These are phyloP conservation scores for Rhizopus microsporus DNA, from an alignment of 371 early-diverging fungal genomes.

Conservation along the genomic window DNA sequence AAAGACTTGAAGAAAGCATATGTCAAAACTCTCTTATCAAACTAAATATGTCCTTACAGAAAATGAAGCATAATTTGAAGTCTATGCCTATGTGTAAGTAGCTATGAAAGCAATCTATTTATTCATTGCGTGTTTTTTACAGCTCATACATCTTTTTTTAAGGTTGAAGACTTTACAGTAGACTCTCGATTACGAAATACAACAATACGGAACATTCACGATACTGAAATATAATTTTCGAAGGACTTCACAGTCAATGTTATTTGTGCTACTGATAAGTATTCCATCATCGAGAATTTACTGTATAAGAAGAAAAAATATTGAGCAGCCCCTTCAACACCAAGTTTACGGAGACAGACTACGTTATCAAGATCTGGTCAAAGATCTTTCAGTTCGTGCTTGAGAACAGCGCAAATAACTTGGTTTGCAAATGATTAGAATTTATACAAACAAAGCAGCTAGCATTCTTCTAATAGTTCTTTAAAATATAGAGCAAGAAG, in stretches of 20 bases:
- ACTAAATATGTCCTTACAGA: constrained; percentile 7
- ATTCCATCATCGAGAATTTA: too few species aligned
- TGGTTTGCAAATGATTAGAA: constrained; percentile 8
- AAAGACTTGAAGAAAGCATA: constrained; percentile 3
- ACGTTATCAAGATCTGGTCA: constrained; percentile 11
- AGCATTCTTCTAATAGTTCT: constrained; percentile 2
- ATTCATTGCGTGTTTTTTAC: constrained; percentile 4
- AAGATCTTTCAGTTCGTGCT: constrained; percentile 3
- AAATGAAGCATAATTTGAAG: constrained; percentile 10
- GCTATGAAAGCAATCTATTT: constrained; percentile 1
- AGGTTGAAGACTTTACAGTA: constrained; percentile 1
- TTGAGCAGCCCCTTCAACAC: constrained; percentile 4
- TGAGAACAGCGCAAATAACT: constrained; percentile 1
- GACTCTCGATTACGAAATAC: too few species aligned
- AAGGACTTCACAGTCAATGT: too few species aligned
- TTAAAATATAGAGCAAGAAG: too few species aligned
- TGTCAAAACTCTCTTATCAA: constrained; percentile 6
- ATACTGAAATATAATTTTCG: too few species aligned
- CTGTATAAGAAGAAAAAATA: too few species aligned
- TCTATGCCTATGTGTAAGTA: constrained; percentile 9
- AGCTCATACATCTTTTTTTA: constrained; percentile 2
- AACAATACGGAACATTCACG: too few species aligned
- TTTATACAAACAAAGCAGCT: constrained; percentile 1
- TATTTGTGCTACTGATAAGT: too few species aligned
- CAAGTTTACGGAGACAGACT: constrained; percentile 4